A percentile compares a stretch with the other conserved stretches of the same genome.
These are phyloP conservation scores for Podila clonocystis DNA, from an alignment of 192 early-diverging fungal genomes.

Conservation along the genomic window DNA sequence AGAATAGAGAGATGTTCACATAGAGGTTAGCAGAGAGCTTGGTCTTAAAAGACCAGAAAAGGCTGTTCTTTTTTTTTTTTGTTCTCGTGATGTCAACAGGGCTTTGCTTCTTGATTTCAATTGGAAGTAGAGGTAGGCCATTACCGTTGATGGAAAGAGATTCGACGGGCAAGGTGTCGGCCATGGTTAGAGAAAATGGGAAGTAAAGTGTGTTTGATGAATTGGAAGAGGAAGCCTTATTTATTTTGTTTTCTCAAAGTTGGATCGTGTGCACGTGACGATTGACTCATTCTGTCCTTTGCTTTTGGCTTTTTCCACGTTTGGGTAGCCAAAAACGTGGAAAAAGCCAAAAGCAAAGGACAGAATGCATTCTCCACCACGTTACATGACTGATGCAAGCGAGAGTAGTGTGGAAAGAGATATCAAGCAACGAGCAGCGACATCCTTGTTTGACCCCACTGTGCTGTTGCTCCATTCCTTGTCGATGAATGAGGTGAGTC, in stretches of 20 bases:
- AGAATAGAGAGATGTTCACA: not conserved
- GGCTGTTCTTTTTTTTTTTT: not conserved
- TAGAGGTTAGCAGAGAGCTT: not conserved
- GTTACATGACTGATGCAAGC: not conserved
- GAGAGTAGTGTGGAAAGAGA: conserved; percentile 2
- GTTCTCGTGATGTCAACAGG: too few species aligned
- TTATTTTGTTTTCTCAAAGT: too few species aligned
- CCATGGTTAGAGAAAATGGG: conserved; percentile 20
- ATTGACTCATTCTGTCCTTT: conserved; percentile 10
- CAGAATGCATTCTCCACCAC: not conserved
- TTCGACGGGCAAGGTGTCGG: conserved; percentile 44
- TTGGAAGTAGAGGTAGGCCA: not conserved
- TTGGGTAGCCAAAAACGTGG: not conserved
- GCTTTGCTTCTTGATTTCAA: not conserved
- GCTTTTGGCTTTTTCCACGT: not conserved
- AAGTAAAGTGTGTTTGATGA: not conserved
- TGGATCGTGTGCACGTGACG: not conserved
- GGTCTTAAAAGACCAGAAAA: not conserved
- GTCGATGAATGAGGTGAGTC: conserved; percentile 41
- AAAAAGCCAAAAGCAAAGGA: not conserved
- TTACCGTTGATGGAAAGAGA: conserved; percentile 46
- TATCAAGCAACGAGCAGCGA: conserved; percentile 15
- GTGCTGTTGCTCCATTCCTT: conserved; percentile 25
- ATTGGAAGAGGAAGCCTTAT: too few species aligned
- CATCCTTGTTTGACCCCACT: conserved; percentile 19